Base-by-base conservation (phyloP, 371 early-diverging fungal genomes). In the Mucor irregularis region DNA sequence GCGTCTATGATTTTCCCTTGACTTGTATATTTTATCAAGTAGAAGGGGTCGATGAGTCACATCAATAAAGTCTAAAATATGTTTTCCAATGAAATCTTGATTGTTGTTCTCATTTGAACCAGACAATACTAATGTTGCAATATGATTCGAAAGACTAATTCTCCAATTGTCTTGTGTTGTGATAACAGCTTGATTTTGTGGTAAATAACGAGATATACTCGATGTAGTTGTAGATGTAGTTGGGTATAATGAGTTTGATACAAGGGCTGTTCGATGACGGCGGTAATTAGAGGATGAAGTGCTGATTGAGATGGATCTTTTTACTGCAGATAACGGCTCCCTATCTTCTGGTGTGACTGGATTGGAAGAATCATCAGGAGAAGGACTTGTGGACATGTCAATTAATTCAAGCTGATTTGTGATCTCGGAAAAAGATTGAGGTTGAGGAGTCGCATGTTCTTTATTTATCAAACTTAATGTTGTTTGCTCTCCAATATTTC, bases 111-210 rank as follows among this genome's bases (percentile, higher is more conserved):
- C 31, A 30, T 37, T 35, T 30, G 40, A 28, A 19, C 77, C 74
- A 17, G 80, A 78, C 42, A 87, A 69, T 11, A 82, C 69, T 22
- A 70, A 55, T 17, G 67, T 68, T 2, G 86, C 79, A 39, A 80
- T 78, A 43, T 82, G 79, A 54, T 88, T 88, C 6, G 80, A 77
- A 33, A 83, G 69, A 26, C 81, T 72, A n/a, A 88, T 79, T 13
- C 68, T 49, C 76, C 82, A 78, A 34, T 81, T 67, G 34, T 76
- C 73, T 44, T 84, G 73, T 0, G 85, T 86, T 6, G 86, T 85
- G 17, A 85, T 69, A 33, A 84, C 82, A 21, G 85, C 88, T 50
- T 88, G 84, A 38, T 71, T 83, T 51, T 82, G 82, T 5, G 88
- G 86, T 2, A 80, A 64, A 49, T 83, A 81, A 28, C 86, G 68